phyloP scores from a whole-genome alignment of 352 stramenopile genomes.

The Phytophthora citrophthora region DNA sequence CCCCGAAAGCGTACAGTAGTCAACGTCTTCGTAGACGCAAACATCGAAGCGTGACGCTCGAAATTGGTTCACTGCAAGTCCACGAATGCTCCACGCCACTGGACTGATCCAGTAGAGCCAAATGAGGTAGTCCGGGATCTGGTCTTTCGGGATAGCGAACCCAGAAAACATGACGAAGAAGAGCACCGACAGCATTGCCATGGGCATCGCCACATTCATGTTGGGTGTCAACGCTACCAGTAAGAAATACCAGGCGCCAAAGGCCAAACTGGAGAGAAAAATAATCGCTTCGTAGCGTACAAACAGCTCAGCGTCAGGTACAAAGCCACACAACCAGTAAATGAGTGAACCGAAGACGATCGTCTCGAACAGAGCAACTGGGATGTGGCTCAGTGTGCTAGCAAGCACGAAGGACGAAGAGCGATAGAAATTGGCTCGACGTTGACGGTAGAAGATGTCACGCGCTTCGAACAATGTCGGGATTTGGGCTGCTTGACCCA shows the following conservation, averaged over 20 bases:
- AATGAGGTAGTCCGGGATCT: slow-evolving; percentile 54
- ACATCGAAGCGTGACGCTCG: slow-evolving; percentile 40
- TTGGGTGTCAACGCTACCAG: slow-evolving; percentile 44
- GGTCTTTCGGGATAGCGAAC: slow-evolving; percentile 53
- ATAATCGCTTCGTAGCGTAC: slow-evolving; percentile 51
- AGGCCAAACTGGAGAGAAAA: slow-evolving; percentile 52
- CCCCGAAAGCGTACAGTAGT: slow-evolving; percentile 34
- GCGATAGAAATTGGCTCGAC: slow-evolving; percentile 55
- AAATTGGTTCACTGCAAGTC: slow-evolving; percentile 49
- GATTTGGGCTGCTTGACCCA: slow-evolving; percentile 77
- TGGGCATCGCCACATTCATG: slow-evolving; percentile 46
- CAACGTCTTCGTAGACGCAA: slow-evolving; percentile 38
- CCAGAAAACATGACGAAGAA: slow-evolving; percentile 59
- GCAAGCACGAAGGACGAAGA: slow-evolving; percentile 74
- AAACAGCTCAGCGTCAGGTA: slow-evolving; percentile 36
- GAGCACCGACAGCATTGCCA: slow-evolving; percentile 53
- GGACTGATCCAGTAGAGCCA: slow-evolving; percentile 57
- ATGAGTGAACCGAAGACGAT: slow-evolving; percentile 80
- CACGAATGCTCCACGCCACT: slow-evolving; percentile 40
- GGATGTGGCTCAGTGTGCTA: slow-evolving; percentile 41
- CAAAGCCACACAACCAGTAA: slow-evolving; percentile 82
- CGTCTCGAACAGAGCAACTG: slow-evolving; percentile 61
- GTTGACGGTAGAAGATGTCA: slow-evolving; percentile 53
- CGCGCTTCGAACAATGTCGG: slow-evolving; percentile 79
- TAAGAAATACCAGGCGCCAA: slow-evolving; percentile 54